Conservation (phyloP, 306 rosid species). For the Luffa acutangula region DNA sequence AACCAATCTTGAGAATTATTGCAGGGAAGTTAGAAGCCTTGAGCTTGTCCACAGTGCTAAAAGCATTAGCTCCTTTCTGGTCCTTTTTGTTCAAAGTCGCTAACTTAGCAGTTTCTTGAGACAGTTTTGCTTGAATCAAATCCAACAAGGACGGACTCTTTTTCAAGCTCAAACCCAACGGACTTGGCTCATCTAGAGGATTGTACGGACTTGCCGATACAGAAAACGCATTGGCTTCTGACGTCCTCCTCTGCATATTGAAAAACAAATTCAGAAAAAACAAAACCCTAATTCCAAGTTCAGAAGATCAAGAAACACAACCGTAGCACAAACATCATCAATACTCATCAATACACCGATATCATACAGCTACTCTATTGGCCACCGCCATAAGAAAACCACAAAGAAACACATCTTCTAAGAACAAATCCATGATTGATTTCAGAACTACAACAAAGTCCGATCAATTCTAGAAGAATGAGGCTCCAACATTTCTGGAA, state of each 20-base stretch:
- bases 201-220: slow-evolving; percentile 31
- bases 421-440: background rate
- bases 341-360: background rate
- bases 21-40: slow-evolving; percentile 90
- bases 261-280: background rate
- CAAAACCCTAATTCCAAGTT: background rate
- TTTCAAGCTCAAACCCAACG: slow-evolving; percentile 70
- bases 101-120: slow-evolving; percentile 30
- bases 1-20: slow-evolving; percentile 56
- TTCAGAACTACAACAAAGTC: background rate
- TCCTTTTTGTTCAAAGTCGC: slow-evolving; percentile 28
- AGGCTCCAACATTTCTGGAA: background rate
- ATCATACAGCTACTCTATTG: background rate
- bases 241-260: slow-evolving; percentile 19
- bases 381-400: background rate
- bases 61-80: slow-evolving; percentile 23
- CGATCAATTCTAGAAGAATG: background rate
- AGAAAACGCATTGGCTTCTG: slow-evolving; percentile 19
- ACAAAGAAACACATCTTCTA: background rate
- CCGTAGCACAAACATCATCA: background rate
- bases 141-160: slow-evolving; percentile 82
- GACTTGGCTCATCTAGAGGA: slow-evolving; percentile 86
- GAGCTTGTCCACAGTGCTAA: slow-evolving; percentile 46
- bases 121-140: slow-evolving; percentile 71
- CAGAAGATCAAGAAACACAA: background rate